Percentiles rank a stretch among this genome's conserved stretches.
Conservation (phyloP, 2,329 filamentous ascomycete genomes). For the Paracamarosporium sp. region DNA sequence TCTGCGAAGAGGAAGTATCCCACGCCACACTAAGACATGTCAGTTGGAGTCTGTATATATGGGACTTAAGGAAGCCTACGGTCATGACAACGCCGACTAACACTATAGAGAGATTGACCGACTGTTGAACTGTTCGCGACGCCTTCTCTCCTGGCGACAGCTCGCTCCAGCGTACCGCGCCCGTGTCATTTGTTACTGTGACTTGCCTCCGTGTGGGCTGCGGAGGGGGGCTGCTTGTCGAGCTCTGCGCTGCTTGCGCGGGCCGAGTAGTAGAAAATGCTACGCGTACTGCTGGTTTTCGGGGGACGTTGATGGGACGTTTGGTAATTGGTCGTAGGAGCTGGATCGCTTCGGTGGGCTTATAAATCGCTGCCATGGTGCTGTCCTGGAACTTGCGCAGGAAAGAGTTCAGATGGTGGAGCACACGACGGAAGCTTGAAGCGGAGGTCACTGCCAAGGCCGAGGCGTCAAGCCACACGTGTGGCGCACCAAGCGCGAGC, state of each 20-base stretch:
- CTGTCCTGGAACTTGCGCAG: conserved; percentile 1
- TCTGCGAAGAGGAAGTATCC: conserved; percentile 51
- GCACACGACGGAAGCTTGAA: neutral
- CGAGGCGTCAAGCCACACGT: conserved; percentile 16
- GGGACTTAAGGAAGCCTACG: conserved; percentile 54
- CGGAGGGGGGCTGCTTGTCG: conserved; percentile 32
- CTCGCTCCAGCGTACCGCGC: conserved; percentile 79
- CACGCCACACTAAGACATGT: conserved; percentile 69
- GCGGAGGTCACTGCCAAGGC: conserved; percentile 8
- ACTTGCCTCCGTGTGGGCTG: conserved; percentile 70
- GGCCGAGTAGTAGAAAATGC: conserved; percentile 34
- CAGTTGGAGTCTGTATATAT: neutral
- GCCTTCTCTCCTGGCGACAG: conserved; percentile 80
- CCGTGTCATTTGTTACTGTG: conserved; percentile 86
- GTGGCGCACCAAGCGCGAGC: conserved; percentile 19
- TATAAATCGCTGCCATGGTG: conserved; percentile 39
- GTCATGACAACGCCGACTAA: conserved; percentile 77
- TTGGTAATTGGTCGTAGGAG: conserved; percentile 29
- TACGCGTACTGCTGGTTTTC: conserved; percentile 14
- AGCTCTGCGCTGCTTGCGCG: conserved; percentile 37
- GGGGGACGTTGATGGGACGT: conserved; percentile 26
- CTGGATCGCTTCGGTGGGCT: conserved; percentile 37
- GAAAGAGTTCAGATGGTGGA: neutral
- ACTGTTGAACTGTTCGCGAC: conserved; percentile 85
- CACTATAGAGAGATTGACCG: conserved; percentile 84